A percentile compares a stretch with the other conserved stretches of the same genome.
phyloP scores from a whole-genome alignment of 345 rosid species.

The Eucalyptus viminalis region DNA sequence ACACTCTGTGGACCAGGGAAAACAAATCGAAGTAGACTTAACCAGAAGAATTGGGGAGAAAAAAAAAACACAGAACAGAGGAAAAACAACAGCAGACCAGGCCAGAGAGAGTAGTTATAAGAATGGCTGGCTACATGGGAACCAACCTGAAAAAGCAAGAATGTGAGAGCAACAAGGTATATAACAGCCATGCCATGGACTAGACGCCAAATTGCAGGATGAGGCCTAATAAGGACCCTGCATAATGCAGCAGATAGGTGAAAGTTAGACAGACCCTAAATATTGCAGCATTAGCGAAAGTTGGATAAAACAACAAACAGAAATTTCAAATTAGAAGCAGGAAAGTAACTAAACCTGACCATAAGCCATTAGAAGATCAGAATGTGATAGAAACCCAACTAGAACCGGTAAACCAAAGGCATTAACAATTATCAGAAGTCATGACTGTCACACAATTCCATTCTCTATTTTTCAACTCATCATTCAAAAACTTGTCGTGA shows the following conservation, averaged over 20 bases:
- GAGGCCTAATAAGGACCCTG: constrained; percentile 93
- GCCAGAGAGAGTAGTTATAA: background rate
- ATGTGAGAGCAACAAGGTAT: constrained; percentile 85
- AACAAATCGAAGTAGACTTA: background rate
- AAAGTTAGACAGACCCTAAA: background rate
- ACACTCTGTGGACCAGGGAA: background rate
- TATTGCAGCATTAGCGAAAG: background rate
- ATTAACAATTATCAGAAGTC: background rate
- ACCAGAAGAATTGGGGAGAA: background rate
- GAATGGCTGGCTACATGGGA: background rate
- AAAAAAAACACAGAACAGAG: background rate
- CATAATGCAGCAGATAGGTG: background rate
- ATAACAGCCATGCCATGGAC: constrained; percentile 98
- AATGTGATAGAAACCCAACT: background rate
- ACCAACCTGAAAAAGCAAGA: constrained; percentile 95
- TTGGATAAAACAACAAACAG: background rate
- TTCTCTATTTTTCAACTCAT: background rate
- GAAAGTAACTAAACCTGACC: background rate
- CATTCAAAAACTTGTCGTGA: background rate
- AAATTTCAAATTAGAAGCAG: background rate
- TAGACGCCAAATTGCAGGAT: constrained; percentile 97
- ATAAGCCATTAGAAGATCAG: background rate
- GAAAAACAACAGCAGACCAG: background rate
- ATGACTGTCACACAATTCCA: background rate
- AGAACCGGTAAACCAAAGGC: background rate